Conservation (phyloP, 2,329 filamentous ascomycete species). For the Podosphaera xanthii region DNA sequence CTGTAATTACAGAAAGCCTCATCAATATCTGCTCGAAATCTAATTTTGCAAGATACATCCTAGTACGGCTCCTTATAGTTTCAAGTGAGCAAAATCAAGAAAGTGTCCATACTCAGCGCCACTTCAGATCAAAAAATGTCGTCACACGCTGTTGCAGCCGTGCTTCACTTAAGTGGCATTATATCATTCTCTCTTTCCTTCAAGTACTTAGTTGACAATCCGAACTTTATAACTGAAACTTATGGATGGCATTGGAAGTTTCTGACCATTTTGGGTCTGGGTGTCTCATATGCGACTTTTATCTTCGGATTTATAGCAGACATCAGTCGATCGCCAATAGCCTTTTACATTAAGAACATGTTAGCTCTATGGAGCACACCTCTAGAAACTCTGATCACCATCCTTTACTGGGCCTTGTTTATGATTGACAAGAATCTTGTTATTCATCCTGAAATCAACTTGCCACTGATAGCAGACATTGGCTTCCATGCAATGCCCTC, state of each 20-base stretch:
- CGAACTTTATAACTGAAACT: constrained; percentile 28
- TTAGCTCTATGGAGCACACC: constrained; percentile 43
- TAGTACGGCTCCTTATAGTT: no score
- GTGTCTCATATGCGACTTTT: constrained; percentile 37
- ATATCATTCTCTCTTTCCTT: constrained; percentile 30
- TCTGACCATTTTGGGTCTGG: constrained; percentile 50
- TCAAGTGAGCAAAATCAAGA: no score
- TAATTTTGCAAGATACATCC: no score
- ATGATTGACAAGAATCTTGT: constrained; percentile 29
- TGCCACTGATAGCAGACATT: constrained; percentile 33
- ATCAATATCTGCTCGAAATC: no score
- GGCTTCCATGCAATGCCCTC: constrained; percentile 45
- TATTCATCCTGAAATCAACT: constrained; percentile 29
- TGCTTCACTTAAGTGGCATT: constrained; percentile 33
- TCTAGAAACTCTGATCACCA: constrained; percentile 44
- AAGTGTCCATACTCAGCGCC: no score
- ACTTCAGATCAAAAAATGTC: constrained; percentile 18
- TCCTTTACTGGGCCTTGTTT: constrained; percentile 50
- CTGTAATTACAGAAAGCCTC: no score
- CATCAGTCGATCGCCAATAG: constrained; percentile 28
- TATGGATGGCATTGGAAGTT: constrained; percentile 33
- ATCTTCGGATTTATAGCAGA: constrained; percentile 38
- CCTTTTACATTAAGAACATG: constrained; percentile 45
- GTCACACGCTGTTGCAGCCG: constrained; percentile 36
- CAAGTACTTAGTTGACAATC: constrained; percentile 25